These are phyloP conservation scores for Leishmania mexicana DNA, from an alignment of 208 protist species.

Conservation along the genomic window DNA sequence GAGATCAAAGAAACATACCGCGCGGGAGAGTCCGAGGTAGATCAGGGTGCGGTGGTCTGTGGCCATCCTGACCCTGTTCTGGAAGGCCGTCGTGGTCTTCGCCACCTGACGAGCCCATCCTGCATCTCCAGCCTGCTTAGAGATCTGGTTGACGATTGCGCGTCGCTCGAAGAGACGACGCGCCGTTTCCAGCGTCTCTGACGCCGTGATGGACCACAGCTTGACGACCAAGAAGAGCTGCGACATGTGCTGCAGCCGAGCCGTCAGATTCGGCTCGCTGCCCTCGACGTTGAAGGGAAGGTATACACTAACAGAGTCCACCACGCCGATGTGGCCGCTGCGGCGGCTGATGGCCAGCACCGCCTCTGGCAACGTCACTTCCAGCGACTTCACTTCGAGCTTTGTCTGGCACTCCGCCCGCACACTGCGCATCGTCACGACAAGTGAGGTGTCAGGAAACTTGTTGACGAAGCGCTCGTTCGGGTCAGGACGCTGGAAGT, in stretches of 20 bases:
- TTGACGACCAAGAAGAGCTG: slow-evolving; percentile 73
- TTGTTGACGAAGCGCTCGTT: slow-evolving; percentile 26
- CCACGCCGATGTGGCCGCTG: slow-evolving; percentile 15
- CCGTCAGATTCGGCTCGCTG: slow-evolving; percentile 58
- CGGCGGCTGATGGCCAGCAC: slow-evolving; percentile 52
- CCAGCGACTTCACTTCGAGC: slow-evolving; percentile 88
- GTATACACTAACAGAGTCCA: slow-evolving; percentile 44
- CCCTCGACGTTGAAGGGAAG: slow-evolving; percentile 60
- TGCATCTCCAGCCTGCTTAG: slow-evolving; percentile 20
- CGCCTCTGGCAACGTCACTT: slow-evolving; percentile 68
- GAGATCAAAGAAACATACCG: slow-evolving; percentile 63
- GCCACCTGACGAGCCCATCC: slow-evolving; percentile 10
- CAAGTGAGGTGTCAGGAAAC: slow-evolving; percentile 38
- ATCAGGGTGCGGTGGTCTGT: slow-evolving; percentile 30
- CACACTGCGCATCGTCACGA: slow-evolving; percentile 50
- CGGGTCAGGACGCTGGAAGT: slow-evolving; percentile 13
- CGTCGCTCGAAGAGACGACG: slow-evolving; percentile 40
- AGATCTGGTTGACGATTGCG: slow-evolving; percentile 13
- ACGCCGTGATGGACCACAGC: slow-evolving; percentile 55
- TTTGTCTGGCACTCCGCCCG: slow-evolving; percentile 84
- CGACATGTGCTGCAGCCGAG: slow-evolving; percentile 68
- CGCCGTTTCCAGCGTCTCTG: slow-evolving; percentile 40
- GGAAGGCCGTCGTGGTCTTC: slow-evolving; percentile 13
- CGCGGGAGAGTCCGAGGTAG: slow-evolving; percentile 46
- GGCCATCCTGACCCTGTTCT: not conserved